Evolutionary conservation across 257 asterid genomes (phyloP).

Genomic region (Fraxinus americana): DNA sequence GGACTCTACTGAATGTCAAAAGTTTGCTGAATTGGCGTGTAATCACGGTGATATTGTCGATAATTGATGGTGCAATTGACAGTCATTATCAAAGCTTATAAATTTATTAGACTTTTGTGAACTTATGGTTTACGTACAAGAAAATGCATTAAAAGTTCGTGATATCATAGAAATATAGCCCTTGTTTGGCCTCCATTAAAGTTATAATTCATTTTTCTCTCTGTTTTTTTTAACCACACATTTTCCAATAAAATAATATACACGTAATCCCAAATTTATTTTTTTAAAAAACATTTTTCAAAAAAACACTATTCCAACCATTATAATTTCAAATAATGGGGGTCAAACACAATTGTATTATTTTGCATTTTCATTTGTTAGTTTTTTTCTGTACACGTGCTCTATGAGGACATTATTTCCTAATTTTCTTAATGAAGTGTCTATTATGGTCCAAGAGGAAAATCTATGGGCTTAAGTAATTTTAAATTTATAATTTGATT

Average conservation of each 20-base stretch:
- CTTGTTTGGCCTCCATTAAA: too few species aligned
- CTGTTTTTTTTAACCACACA: too few species aligned
- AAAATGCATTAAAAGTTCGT: background rate
- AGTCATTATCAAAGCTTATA: background rate
- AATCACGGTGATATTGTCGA: background rate
- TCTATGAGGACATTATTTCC: background rate
- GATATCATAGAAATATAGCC: background rate
- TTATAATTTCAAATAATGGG: too few species aligned
- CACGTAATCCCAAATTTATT: too few species aligned
- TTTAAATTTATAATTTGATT: background rate
- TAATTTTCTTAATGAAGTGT: background rate
- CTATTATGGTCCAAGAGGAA: background rate
- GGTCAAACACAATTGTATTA: background rate
- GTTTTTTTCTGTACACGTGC: background rate
- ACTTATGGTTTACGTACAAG: background rate
- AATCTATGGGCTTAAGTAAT: background rate
- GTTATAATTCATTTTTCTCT: too few species aligned
- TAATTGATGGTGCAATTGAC: background rate
- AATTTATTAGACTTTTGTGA: background rate
- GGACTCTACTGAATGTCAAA: background rate
- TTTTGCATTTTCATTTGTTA: background rate
- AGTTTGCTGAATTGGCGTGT: background rate
- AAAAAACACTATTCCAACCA: too few species aligned
- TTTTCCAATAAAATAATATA: too few species aligned
- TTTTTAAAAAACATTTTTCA: too few species aligned